Evolutionary conservation across 257 asterid species (phyloP), one percentile per base, ranked within the genome.

Genomic region (Salvia splendens): DNA sequence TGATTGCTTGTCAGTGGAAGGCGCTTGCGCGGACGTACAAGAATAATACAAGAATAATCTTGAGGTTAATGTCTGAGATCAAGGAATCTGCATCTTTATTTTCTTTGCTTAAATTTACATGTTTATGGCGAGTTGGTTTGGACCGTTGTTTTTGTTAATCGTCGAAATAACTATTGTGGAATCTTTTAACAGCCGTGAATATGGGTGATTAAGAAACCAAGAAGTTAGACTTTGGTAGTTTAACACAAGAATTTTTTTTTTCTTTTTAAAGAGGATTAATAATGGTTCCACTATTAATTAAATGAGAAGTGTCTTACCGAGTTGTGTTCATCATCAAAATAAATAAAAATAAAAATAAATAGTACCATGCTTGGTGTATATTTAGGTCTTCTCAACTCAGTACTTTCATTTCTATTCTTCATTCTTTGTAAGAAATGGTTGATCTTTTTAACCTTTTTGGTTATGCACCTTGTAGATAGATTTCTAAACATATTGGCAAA

Each of bases 1-100:
- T 66, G 30, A 81, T 49, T 3, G 83, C 64, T 66, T 81, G 59
- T 46, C 72, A 60, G 81, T 85, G 96, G 79, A 78, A 75, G 24
- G 78, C 77, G 54, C 86, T 76, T 5, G 56, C 16, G 12, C 68
- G n/a, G n/a, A n/a, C n/a, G n/a, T n/a, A n/a, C n/a, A n/a, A n/a
- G n/a, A n/a, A n/a, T n/a, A 65, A 50, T 47, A 35, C 20, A 70
- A 28, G 40, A 65, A 68, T 46, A 79, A 48, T 77, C 83, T 83
- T 30, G 84, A 73, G 15, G 73, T 48, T 14, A 64, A n/a, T n/a
- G n/a, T n/a, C n/a, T n/a, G n/a, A n/a, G n/a, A n/a, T n/a, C 5
- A 8, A 50, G 69, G 57, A 65, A 71, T 59, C 58, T 75, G 5
- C 52, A 9, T 51, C 47, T 64, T 73, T 24, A 51, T 38, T 38